Percentiles rank a stretch among this genome's conserved stretches.
Evolutionary conservation across 495 filamentous ascomycete genomes (phyloP).

Genomic region (Venustampulla echinocandica): DNA sequence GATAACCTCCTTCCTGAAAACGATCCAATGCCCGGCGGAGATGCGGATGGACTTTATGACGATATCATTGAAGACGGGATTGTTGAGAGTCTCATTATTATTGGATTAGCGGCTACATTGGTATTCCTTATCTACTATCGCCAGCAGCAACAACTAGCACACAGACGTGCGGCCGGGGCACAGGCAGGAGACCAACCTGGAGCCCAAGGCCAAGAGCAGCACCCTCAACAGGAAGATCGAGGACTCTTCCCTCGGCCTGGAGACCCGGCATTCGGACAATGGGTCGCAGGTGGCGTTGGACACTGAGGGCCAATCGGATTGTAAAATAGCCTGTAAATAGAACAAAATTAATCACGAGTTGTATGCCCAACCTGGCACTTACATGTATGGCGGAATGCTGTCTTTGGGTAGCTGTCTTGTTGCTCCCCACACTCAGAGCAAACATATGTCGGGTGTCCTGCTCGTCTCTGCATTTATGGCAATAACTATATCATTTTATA

Average conservation of each 20-base stretch:
- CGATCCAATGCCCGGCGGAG: conserved; percentile 45
- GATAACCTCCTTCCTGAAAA: conserved; percentile 43
- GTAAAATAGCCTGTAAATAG: conserved; percentile 16
- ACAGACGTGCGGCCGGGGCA: conserved; percentile 26
- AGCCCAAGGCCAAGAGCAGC: conserved; percentile 8
- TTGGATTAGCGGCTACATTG: conserved; percentile 64
- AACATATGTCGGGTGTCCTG: not conserved
- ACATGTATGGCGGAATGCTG: too few relatives aligned
- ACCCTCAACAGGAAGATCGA: conserved; percentile 39
- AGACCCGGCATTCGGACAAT: conserved; percentile 62
- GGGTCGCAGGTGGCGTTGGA: conserved; percentile 69
- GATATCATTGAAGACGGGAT: conserved; percentile 66
- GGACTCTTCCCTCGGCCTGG: conserved; percentile 66
- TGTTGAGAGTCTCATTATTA: conserved; percentile 76
- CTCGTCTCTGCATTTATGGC: not conserved
- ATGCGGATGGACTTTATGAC: conserved; percentile 56
- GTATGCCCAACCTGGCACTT: not conserved
- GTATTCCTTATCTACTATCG: conserved; percentile 76
- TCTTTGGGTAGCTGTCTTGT: too few relatives aligned
- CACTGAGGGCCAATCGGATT: conserved; percentile 42
- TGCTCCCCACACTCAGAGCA: too few relatives aligned
- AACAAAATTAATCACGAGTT: conserved; percentile 1
- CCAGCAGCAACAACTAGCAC: conserved; percentile 58
- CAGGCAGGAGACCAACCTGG: conserved; percentile 25
- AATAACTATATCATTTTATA: too few relatives aligned